Conservation (phyloP, 2,329 filamentous ascomycete species). For the Apiospora malaysiana region DNA sequence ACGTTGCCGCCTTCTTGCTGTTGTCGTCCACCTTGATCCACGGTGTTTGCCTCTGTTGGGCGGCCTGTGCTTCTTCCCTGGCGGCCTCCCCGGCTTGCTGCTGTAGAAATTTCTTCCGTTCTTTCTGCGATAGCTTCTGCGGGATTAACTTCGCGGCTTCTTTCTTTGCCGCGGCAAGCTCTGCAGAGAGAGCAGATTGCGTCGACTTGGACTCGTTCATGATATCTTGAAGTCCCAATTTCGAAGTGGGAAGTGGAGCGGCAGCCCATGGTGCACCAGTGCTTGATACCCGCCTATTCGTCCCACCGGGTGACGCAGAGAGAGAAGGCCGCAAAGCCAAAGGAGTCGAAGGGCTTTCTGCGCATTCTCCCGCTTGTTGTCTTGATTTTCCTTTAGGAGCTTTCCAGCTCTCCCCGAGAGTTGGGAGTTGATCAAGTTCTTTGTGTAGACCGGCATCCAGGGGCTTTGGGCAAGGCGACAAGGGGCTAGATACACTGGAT, state of each 20-base stretch:
- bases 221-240: conserved; percentile 78
- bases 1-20: conserved; percentile 37
- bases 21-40: conserved; percentile 52
- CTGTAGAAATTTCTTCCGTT: conserved; percentile 84
- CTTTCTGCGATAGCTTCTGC: conserved; percentile 84
- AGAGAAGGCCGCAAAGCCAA: conserved; percentile 14
- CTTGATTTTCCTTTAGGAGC: conserved; percentile 45
- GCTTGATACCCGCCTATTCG: conserved; percentile 30
- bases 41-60: conserved; percentile 45
- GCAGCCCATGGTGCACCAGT: conserved; percentile 55
- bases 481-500: conserved; percentile 38
- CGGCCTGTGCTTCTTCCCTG: conserved; percentile 40
- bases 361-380: conserved; percentile 25
- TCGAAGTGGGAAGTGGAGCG: conserved; percentile 60
- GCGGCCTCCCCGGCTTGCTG: conserved; percentile 59
- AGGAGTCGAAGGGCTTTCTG: conserved; percentile 26
- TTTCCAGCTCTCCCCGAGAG: conserved; percentile 44
- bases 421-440: conserved; percentile 39
- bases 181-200: conserved; percentile 59
- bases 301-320: conserved; percentile 24
- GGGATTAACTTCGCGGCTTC: conserved; percentile 47
- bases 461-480: conserved; percentile 35
- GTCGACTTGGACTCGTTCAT: conserved; percentile 64
- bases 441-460: conserved; percentile 26
- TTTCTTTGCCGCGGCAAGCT: conserved; percentile 58